phyloP scores from a whole-genome alignment of 129 eudicot genomes.

The Logfia minima region DNA sequence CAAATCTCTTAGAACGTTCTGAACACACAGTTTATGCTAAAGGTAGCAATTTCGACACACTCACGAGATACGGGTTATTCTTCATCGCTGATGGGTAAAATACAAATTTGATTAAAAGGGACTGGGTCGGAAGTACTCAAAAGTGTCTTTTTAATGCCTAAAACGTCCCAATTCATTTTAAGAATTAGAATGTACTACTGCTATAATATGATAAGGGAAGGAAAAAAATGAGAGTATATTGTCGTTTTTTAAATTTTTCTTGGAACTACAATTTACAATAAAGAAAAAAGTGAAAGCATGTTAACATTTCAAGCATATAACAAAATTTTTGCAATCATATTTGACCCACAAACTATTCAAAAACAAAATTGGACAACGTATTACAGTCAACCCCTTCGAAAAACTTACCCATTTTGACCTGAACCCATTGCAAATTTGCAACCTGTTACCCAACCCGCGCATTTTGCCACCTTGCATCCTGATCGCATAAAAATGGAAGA shows the following conservation, averaged over 20 bases:
- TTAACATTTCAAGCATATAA: neutral
- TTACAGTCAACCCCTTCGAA: neutral
- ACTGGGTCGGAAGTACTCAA: neutral
- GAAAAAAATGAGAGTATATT: neutral
- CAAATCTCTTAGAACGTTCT: constrained; percentile 13
- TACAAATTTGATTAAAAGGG: neutral
- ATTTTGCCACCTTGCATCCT: neutral
- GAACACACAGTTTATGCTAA: constrained; percentile 7
- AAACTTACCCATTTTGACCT: neutral
- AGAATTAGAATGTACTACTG: neutral
- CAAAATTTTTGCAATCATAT: neutral
- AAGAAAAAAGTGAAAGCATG: neutral
- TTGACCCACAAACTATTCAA: neutral
- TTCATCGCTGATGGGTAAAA: neutral
- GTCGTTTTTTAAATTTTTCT: neutral
- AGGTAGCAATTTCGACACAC: neutral
- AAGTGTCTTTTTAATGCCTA: neutral
- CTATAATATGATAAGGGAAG: neutral
- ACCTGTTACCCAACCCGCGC: neutral
- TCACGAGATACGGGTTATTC: neutral
- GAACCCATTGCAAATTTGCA: neutral
- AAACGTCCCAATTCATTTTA: neutral
- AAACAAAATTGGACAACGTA: neutral
- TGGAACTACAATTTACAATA: neutral
- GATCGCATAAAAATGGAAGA: constrained; percentile 11